Conservation (phyloP, 345 rosid species). For the Nephelium lappaceum region DNA sequence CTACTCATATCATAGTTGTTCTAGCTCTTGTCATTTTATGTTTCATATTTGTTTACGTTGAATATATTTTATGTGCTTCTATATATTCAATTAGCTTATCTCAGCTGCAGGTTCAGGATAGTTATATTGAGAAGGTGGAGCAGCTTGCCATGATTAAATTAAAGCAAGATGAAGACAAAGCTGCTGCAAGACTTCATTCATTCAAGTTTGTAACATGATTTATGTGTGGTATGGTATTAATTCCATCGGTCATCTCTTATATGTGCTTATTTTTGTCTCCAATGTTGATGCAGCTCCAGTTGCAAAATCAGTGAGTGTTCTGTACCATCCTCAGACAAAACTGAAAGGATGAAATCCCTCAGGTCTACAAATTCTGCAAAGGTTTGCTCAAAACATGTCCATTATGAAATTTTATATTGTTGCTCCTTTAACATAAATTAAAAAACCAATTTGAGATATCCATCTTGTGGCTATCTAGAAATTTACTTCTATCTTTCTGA, state of each 20-base stretch:
- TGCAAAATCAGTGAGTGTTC: constrained; percentile 37
- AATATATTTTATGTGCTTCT: neutral
- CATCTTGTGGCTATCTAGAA: neutral
- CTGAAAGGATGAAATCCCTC: constrained; percentile 57
- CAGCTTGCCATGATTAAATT: constrained; percentile 65
- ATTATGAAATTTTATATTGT: constrained; percentile 1
- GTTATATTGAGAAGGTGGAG: constrained; percentile 56
- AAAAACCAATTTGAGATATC: neutral
- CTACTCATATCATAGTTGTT: neutral
- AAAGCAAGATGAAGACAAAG: constrained; percentile 83
- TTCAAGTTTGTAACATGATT: constrained; percentile 51
- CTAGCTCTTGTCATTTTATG: neutral
- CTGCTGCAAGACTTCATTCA: constrained; percentile 62
- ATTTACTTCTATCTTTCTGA: neutral
- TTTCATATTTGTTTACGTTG: neutral
- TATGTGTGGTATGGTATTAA: neutral
- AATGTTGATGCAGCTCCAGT: constrained; percentile 34
- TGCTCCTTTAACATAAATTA: neutral
- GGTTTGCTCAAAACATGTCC: constrained; percentile 37
- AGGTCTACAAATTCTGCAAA: constrained; percentile 49
- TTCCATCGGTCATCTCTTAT: constrained; percentile 1
- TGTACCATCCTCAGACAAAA: constrained; percentile 35
- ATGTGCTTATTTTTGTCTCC: constrained; percentile 15
- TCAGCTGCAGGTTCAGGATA: constrained; percentile 40
- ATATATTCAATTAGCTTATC: constrained; percentile 10